These are phyloP conservation scores for Lentinula aciculospora DNA, from an alignment of 768 basidiomycete genomes.

Conservation along the genomic window DNA sequence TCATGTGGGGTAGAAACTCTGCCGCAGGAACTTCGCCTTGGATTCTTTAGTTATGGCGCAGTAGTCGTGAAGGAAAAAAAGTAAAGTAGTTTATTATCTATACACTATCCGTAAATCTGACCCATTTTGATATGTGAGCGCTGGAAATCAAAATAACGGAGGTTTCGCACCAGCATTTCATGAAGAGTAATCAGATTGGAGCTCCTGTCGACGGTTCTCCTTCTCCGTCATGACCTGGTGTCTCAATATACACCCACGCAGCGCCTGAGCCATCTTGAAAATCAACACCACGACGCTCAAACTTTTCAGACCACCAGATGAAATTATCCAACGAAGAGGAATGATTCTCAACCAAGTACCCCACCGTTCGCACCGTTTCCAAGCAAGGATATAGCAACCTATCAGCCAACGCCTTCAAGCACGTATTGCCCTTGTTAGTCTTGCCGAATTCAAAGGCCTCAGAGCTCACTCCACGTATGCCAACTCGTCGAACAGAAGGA, in stretches of 20 bases:
- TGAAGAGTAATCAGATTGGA: background rate
- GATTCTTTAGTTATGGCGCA: too few relatives aligned
- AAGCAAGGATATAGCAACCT: slow-evolving; percentile 33
- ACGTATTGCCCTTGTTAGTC: slow-evolving; percentile 12
- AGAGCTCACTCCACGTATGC: slow-evolving; percentile 35
- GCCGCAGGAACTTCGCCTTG: too few relatives aligned
- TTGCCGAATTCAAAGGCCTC: slow-evolving; percentile 38
- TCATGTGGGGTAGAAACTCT: too few relatives aligned
- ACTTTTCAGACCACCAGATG: slow-evolving; percentile 49
- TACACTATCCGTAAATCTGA: too few relatives aligned
- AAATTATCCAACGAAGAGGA: slow-evolving; percentile 41
- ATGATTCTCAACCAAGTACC: slow-evolving; percentile 40
- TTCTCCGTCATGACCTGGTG: background rate
- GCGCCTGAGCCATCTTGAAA: slow-evolving; percentile 52
- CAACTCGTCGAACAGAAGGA: slow-evolving; percentile 37
- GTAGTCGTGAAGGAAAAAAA: too few relatives aligned
- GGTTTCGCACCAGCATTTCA: background rate
- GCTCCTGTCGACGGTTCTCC: background rate
- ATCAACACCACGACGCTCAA: slow-evolving; percentile 42
- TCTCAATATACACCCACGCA: slow-evolving; percentile 41
- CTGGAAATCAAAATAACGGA: background rate
- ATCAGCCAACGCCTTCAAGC: slow-evolving; percentile 12
- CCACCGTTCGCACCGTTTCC: slow-evolving; percentile 41
- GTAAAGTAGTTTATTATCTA: too few relatives aligned
- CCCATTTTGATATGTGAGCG: too few relatives aligned